phyloP scores from a whole-genome alignment of 2,329 filamentous ascomycete genomes.

The Emergomyces orientalis region DNA sequence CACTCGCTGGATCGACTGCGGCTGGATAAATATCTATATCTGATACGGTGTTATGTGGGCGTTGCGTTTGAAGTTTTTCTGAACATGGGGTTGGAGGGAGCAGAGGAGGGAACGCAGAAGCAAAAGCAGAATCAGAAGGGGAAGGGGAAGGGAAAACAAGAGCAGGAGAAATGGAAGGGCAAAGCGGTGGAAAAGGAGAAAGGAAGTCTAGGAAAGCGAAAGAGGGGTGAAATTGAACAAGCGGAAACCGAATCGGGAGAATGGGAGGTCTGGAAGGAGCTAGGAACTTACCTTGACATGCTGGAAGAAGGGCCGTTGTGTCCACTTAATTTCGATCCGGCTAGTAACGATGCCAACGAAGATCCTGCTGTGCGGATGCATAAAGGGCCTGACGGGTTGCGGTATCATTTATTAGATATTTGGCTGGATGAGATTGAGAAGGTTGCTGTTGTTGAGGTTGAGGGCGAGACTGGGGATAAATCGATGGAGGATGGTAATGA shows the following conservation, averaged over 20 bases:
- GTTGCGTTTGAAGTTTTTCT: conserved; percentile 51
- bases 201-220: conserved; percentile 20
- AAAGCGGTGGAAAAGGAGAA: conserved; percentile 18
- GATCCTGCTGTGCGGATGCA: conserved; percentile 23
- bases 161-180: too few species aligned
- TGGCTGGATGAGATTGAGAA: conserved; percentile 85
- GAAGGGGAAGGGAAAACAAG: conserved; percentile 20
- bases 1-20: conserved; percentile 61
- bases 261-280: conserved; percentile 19
- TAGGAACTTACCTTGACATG: conserved; percentile 32
- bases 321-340: conserved; percentile 28
- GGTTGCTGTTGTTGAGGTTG: conserved; percentile 40
- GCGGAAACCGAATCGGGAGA: conserved; percentile 15
- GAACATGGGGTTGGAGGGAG: conserved; percentile 20
- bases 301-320: conserved; percentile 34
- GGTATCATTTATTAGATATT: conserved; percentile 80
- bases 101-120: conserved; percentile 14
- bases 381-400: conserved; percentile 69
- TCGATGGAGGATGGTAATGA: background rate
- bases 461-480: conserved; percentile 25
- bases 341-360: conserved; percentile 18
- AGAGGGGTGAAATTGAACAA: conserved; percentile 10
- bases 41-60: conserved; percentile 69
- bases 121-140: conserved; percentile 28
- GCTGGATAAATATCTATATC: conserved; percentile 86